phyloP scores from a whole-genome alignment of 345 rosid genomes.

The Pistacia vera region DNA sequence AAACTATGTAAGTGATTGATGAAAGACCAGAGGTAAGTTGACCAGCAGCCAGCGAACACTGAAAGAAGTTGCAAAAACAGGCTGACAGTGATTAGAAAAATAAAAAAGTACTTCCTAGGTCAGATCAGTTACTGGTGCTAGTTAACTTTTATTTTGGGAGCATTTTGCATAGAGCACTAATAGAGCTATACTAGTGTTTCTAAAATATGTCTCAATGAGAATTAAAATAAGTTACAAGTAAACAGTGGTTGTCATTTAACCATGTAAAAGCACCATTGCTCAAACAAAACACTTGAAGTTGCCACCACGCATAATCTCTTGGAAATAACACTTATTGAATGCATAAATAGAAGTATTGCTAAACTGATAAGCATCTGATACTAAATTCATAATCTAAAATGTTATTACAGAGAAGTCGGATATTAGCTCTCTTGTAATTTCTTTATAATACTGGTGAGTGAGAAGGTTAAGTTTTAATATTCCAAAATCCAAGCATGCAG shows the following conservation, averaged over 20 bases:
- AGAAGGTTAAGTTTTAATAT: not conserved
- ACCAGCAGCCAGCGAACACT: slow-evolving; percentile 87
- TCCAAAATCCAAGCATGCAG: not conserved
- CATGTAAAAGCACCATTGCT: not conserved
- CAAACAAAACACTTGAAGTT: not conserved
- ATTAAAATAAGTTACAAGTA: not conserved
- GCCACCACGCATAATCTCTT: not conserved
- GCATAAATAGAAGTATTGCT: not conserved
- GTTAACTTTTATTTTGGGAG: not conserved
- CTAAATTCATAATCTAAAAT: not conserved
- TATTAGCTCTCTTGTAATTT: not conserved
- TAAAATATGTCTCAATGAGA: not conserved
- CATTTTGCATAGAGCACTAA: not conserved
- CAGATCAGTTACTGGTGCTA: not conserved
- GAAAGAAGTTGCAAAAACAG: slow-evolving; percentile 26
- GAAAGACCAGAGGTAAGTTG: slow-evolving; percentile 56
- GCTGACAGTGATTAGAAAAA: slow-evolving; percentile 14
- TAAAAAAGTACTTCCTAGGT: not conserved
- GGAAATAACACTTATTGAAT: slow-evolving; percentile 3
- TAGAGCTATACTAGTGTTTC: not conserved
- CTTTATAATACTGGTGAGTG: not conserved
- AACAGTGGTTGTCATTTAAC: not conserved
- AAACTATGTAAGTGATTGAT: slow-evolving; percentile 60
- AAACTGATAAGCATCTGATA: not conserved
- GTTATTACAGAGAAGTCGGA: not conserved